Conservation (phyloP, 352 stramenopile species). For the Globisporangium nodosum region DNA sequence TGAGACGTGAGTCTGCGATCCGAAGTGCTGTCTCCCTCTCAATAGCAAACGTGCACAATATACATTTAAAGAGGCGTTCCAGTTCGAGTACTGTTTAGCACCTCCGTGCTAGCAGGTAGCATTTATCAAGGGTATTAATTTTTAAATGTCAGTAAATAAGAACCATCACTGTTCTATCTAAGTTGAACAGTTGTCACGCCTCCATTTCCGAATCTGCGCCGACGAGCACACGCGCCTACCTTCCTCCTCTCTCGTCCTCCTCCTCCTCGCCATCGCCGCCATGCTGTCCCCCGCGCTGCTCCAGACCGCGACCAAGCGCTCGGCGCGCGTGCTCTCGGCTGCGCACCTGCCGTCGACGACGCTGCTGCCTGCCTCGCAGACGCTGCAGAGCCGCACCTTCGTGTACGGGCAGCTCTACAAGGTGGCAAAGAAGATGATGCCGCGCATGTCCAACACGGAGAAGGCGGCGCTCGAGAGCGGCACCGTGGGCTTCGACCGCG, state of each 20-base stretch:
- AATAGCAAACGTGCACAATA: too few relatives aligned
- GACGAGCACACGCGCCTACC: background rate
- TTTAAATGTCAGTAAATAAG: too few relatives aligned
- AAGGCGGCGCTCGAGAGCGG: constrained; percentile 93
- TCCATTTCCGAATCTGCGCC: background rate
- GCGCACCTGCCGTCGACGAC: constrained; percentile 4
- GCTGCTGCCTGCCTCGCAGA: constrained; percentile 43
- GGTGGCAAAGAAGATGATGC: constrained; percentile 94
- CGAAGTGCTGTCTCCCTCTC: background rate
- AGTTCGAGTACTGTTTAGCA: too few relatives aligned
- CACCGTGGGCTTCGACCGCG: constrained; percentile 96
- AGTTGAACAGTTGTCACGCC: too few relatives aligned
- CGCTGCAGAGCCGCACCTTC: constrained; percentile 57
- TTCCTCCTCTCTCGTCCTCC: background rate
- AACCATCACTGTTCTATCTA: too few relatives aligned
- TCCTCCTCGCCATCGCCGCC: background rate
- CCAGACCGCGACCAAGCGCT: constrained; percentile 37
- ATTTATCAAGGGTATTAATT: too few relatives aligned
- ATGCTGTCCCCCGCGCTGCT: constrained; percentile 37
- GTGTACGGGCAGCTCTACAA: constrained; percentile 91
- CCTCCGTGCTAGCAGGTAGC: too few relatives aligned
- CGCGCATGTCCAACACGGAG: constrained; percentile 93
- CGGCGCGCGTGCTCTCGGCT: constrained; percentile 12
- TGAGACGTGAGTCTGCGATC: background rate
- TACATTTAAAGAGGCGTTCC: too few relatives aligned